Evolutionary conservation across 139 green algal genomes (phyloP), one percentile per base, ranked within the genome.

Genomic region (Chlorella sp.): DNA sequence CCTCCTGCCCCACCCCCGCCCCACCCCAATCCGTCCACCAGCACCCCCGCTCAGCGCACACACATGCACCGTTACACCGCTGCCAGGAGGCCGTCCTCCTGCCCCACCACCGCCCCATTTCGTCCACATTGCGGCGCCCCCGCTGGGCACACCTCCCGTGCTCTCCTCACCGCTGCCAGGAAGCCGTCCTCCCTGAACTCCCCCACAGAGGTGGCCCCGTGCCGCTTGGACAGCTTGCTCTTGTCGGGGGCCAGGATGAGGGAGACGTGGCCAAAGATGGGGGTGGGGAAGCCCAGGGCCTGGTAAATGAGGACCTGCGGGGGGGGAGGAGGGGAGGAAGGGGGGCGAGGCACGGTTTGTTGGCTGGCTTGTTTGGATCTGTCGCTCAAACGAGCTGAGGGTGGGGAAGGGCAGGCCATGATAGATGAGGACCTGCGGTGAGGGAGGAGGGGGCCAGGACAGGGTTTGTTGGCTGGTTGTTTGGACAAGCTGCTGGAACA

Each of bases 201-300:
- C 2, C 97, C 98, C 42, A 99, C 97, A 39, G 96, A 98, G 68
- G 98, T 99, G 36, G 98, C 98, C 32, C 98, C 98, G 86, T 99
- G 97, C 30, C 98, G 91, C 94, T 99, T 99, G 86, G 94, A 98
- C 69, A 99, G 96, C 95, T 99, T 99, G 94, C 89, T 96, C 91
- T 98, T 97, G 95, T 99, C 98, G 34, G 98, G 97, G 0, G 98
- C 98, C 66, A 99, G 95, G 94, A 99, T 99, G 89, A 99, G 96
- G 0, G 95, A 98, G 79, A 99, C 94, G 93, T 99, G 98, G 68
- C 90, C 96, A 91, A 99, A 99, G 21, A 91, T 90, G 14, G 98
- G 98, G 66, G 90, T 90, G 30, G 86, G 78, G 92, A 98, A 99
- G 61, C 96, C 97, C 42, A 99, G 94, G 9, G 98, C 97, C 81